Percentiles rank a stretch among this genome's conserved stretches.
Evolutionary conservation across 1,139 yeast genomes (phyloP).

Genomic region (Nadsonia starkeyi-henricii): DNA sequence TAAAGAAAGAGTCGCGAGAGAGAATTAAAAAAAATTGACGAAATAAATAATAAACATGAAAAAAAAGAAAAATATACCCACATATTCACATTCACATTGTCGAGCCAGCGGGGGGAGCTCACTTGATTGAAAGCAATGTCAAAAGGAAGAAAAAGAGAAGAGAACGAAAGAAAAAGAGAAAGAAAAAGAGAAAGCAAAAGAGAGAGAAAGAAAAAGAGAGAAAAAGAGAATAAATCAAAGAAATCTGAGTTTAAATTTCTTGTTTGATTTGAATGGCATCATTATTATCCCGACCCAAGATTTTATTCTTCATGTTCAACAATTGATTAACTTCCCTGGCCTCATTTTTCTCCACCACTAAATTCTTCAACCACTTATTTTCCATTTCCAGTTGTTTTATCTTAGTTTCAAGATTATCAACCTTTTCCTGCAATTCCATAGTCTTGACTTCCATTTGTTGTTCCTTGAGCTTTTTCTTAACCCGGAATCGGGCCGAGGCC

Average conservation of each 20-base stretch:
- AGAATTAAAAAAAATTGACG: background rate
- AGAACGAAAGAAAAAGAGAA: too few relatives aligned
- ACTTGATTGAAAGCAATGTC: too few relatives aligned
- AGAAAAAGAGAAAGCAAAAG: too few relatives aligned
- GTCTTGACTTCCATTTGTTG: slow-evolving; percentile 68
- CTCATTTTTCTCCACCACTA: slow-evolving; percentile 34
- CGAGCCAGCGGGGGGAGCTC: too few relatives aligned
- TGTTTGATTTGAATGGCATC: background rate
- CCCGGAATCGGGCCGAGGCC: slow-evolving; percentile 68
- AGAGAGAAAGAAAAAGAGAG: too few relatives aligned
- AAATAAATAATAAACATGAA: background rate
- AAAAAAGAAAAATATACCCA: background rate
- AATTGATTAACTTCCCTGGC: slow-evolving; percentile 6
- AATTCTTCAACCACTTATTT: slow-evolving; percentile 59
- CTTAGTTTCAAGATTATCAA: slow-evolving; percentile 45
- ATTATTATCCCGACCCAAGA: background rate
- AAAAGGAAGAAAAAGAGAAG: too few relatives aligned
- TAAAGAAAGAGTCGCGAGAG: background rate
- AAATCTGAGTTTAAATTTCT: background rate
- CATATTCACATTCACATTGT: background rate
- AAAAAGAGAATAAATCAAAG: too few relatives aligned
- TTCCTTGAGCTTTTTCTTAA: slow-evolving; percentile 70
- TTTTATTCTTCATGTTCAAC: slow-evolving; percentile 4
- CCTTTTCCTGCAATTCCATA: slow-evolving; percentile 46
- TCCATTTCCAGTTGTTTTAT: slow-evolving; percentile 68